phyloP scores from a whole-genome alignment of 2,329 filamentous ascomycete genomes.

The Stagonosporopsis vannaccii region DNA sequence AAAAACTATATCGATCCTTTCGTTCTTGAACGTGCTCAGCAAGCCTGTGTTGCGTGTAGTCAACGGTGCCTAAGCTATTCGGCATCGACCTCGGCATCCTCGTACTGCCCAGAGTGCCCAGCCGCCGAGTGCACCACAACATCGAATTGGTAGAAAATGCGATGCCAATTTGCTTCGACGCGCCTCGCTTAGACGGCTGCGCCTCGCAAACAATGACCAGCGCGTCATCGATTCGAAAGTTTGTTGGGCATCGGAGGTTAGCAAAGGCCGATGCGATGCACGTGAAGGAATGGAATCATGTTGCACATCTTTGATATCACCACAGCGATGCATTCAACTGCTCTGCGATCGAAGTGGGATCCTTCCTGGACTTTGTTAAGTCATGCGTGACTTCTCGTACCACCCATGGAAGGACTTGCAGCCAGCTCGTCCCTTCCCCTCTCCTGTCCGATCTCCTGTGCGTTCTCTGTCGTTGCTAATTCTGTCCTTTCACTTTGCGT shows the following conservation, averaged over 20 bases:
- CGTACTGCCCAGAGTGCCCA: slow-evolving; percentile 14
- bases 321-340: not conserved
- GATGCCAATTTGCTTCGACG: slow-evolving; percentile 19
- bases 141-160: slow-evolving; percentile 20
- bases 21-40: not conserved
- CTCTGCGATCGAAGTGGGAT: not conserved
- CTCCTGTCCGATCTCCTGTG: not conserved
- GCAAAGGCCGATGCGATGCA: not conserved
- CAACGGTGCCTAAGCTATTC: not conserved
- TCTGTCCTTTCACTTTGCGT: not conserved
- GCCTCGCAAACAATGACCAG: slow-evolving; percentile 8
- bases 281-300: not conserved
- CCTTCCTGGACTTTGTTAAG: not conserved
- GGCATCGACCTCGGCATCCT: slow-evolving; percentile 1
- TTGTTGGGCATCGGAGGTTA: not conserved
- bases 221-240: slow-evolving; percentile 14
- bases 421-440: not conserved
- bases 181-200: slow-evolving; percentile 17
- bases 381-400: not conserved
- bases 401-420: not conserved
- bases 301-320: no score
- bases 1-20: not conserved
- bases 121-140: slow-evolving; percentile 17
- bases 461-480: not conserved
- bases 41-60: not conserved